Conservation (phyloP, 2,329 filamentous ascomycete genomes). For the Stachybotrys chlorohalonatus region DNA sequence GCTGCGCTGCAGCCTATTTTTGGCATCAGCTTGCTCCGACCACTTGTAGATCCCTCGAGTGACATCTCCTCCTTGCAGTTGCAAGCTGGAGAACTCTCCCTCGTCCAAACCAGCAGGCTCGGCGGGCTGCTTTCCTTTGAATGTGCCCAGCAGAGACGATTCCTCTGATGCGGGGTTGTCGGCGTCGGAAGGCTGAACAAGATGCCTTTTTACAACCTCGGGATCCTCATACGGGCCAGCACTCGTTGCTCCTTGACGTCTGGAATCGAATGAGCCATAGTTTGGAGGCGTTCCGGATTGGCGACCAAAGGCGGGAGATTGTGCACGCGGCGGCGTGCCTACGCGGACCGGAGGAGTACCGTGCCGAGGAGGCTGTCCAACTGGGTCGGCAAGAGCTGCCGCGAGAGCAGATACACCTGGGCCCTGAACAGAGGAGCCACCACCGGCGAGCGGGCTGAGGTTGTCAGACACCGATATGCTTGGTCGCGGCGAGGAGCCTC, state of each 20-base stretch:
- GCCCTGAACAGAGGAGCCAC: slow-evolving; percentile 56
- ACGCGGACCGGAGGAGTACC: slow-evolving; percentile 55
- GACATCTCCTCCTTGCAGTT: slow-evolving; percentile 88
- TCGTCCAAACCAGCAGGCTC: slow-evolving; percentile 39
- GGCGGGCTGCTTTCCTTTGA: slow-evolving; percentile 46
- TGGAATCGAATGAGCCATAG: slow-evolving; percentile 78
- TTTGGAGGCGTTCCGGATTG: slow-evolving; percentile 52
- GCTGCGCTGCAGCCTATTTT: slow-evolving; percentile 63
- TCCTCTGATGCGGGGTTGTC: slow-evolving; percentile 36
- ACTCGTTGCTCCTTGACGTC: slow-evolving; percentile 38
- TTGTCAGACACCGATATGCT: slow-evolving; percentile 23
- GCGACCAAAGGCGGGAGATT: slow-evolving; percentile 27
- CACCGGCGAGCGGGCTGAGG: slow-evolving; percentile 56
- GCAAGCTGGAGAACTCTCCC: slow-evolving; percentile 88
- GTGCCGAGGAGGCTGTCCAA: slow-evolving; percentile 59
- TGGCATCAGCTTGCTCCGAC: slow-evolving; percentile 78
- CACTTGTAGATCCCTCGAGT: slow-evolving; percentile 94
- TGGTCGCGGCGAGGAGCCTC: slow-evolving; percentile 21
- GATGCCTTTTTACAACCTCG: slow-evolving; percentile 82
- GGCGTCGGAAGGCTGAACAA: slow-evolving; percentile 59
- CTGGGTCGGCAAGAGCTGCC: slow-evolving; percentile 72
- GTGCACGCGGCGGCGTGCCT: slow-evolving; percentile 42
- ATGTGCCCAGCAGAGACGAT: slow-evolving; percentile 29
- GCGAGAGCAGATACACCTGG: slow-evolving; percentile 84
- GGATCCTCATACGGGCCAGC: slow-evolving; percentile 69